Conservation (phyloP, 306 rosid species). For the Cucurbita maxima region DNA sequence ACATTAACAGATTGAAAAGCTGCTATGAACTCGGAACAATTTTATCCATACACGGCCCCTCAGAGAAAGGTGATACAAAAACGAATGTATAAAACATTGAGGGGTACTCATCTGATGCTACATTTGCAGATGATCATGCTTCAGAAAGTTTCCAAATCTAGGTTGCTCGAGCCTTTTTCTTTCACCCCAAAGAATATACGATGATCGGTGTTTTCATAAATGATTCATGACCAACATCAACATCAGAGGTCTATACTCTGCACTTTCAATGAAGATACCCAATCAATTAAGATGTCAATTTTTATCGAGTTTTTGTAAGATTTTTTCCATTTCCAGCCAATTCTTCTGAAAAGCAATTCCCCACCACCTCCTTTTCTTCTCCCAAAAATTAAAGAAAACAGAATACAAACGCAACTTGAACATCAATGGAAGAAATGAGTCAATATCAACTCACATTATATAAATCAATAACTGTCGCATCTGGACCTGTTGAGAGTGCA, state of each 20-base stretch:
- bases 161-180: not conserved
- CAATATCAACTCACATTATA: slow-evolving; percentile 48
- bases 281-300: not conserved
- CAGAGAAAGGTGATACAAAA: not conserved
- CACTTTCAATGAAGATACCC: not conserved
- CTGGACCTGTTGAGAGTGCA: slow-evolving; percentile 92
- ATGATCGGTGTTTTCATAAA: not conserved
- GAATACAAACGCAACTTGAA: not conserved
- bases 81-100: not conserved
- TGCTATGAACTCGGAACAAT: not conserved
- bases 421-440: not conserved
- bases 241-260: not conserved
- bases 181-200: not conserved
- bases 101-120: not conserved
- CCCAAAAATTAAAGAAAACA: not conserved
- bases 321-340: not conserved
- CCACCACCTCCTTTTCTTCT: not conserved
- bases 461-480: slow-evolving; percentile 69
- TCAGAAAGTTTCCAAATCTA: not conserved
- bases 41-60: not conserved
- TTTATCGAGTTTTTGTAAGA: not conserved
- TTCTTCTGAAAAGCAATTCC: not conserved
- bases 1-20: not conserved
- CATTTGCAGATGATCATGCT: not conserved
- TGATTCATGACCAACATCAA: slow-evolving; percentile 1